Base-by-base conservation (phyloP, 2,329 filamentous ascomycete genomes). In the Didymella segeticola region DNA sequence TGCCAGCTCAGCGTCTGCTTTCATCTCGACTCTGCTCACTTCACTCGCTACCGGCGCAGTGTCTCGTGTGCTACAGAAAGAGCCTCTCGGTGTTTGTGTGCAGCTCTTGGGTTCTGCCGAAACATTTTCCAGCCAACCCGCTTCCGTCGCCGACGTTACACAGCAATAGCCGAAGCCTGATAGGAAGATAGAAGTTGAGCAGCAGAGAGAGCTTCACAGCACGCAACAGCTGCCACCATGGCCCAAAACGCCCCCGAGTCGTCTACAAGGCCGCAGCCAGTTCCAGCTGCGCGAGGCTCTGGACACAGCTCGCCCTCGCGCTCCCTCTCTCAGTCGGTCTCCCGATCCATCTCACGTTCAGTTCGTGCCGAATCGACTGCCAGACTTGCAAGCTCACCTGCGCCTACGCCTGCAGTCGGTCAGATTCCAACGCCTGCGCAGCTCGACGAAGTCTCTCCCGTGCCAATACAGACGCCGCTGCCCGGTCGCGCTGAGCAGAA, bases 381-480 rank as follows among this genome's bases (percentile, higher is more conserved):
- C 43, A 77, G 82, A 39, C 72, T 85, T 31, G 82, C 34, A 20
- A 23, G 81, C 31, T 84, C 83, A 7, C 82, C 83, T 3, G 69
- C 87, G 26, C 83, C 83, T 58, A 80, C 81, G 30, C 77, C 83
- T 41, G 74, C 77, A 20, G 72, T 81, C 25, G 78, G 77, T 51
- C 80, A 83, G 56, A 78, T 82, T 56, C 79, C 82, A 14, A 78
- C 78, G 12, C 78, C 78, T 37, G 77, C 77, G 50, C 80, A 81
- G 57, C 77, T 81, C 47, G 65, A 69, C 22, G 66, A 72, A 38
- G 72, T 56, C 66, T 78, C 61, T 61, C 68, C 65, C 68, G 68
- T 62, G 60, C 51, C 51, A 3, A 53, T 53, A 30, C 75, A 86
- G 52, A 82, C 86, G 31, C 88, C 90, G 30, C 81, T 96, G 30